These are phyloP conservation scores for Exophiala alcalophila DNA, from an alignment of 2,329 filamentous ascomycete genomes.

Conservation along the genomic window DNA sequence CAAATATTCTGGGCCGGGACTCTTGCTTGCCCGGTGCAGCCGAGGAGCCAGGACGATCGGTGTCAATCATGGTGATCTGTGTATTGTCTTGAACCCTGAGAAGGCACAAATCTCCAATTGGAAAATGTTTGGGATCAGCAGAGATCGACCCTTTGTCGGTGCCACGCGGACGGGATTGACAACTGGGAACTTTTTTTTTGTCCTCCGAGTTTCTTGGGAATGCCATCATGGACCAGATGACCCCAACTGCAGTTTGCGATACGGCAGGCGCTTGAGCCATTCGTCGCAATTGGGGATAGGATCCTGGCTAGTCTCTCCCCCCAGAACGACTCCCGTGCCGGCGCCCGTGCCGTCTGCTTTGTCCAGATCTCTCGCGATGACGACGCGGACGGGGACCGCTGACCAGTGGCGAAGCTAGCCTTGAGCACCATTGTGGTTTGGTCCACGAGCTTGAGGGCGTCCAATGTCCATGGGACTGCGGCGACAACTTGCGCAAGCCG, in stretches of 20 bases:
- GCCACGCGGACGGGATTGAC: constrained; percentile 6
- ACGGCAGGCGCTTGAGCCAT: too few relatives aligned
- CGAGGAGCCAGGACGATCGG: neutral
- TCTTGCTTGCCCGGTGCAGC: neutral
- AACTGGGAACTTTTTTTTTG: neutral
- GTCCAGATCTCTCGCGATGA: constrained; percentile 9
- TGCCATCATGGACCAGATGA: too few relatives aligned
- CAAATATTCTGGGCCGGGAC: too few relatives aligned
- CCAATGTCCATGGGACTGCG: constrained; percentile 18
- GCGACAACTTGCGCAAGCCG: constrained; percentile 16
- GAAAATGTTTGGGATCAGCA: constrained; percentile 8
- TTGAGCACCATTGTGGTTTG: constrained; percentile 2
- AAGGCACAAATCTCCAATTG: constrained; percentile 6
- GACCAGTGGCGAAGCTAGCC: constrained; percentile 11
- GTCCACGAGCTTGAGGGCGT: too few relatives aligned
- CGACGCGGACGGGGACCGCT: neutral
- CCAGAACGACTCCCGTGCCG: constrained; percentile 2
- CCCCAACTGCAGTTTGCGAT: too few relatives aligned
- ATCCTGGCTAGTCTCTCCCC: neutral
- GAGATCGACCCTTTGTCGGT: constrained; percentile 9
- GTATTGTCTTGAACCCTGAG: neutral
- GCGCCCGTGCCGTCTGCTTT: constrained; percentile 18
- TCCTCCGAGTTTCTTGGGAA: neutral
- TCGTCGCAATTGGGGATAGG: too few relatives aligned
- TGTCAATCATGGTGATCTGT: constrained; percentile 1